Percentiles rank a stretch among this genome's conserved stretches.
Conservation (phyloP, 129 eudicot genomes). For the Lactuca sativa region DNA sequence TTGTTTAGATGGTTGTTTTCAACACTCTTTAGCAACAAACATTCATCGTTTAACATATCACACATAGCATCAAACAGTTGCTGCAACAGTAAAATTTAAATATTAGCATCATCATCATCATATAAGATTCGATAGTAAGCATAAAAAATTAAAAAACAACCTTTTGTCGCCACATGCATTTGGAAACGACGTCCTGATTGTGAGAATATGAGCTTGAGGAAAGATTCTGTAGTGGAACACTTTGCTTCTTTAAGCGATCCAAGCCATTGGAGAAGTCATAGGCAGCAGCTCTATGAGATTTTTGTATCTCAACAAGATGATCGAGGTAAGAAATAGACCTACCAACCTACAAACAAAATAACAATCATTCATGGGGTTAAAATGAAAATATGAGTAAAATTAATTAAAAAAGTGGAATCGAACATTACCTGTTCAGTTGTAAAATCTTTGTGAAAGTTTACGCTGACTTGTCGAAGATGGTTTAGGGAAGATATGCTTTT, state of each 20-base stretch:
- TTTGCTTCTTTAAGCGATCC: conserved; percentile 45
- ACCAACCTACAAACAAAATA: conserved; percentile 47
- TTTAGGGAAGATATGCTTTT: conserved; percentile 73
- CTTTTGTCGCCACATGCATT: conserved; percentile 91
- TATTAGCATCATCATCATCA: conserved; percentile 1
- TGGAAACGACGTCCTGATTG: conserved; percentile 48
- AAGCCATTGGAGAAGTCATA: conserved; percentile 55
- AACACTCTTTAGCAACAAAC: conserved; percentile 61
- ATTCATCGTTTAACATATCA: conserved; percentile 54
- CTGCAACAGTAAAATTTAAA: conserved; percentile 43
- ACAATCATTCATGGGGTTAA: background rate
- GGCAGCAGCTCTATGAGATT: conserved; percentile 65
- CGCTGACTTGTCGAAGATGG: conserved; percentile 58
- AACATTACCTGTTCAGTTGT: conserved; percentile 61
- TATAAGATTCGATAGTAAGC: background rate
- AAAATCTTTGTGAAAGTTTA: conserved; percentile 76
- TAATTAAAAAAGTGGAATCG: background rate
- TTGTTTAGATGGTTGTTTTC: conserved; percentile 47
- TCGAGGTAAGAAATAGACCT: conserved; percentile 64
- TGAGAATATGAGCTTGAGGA: conserved; percentile 41
- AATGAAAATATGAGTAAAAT: background rate
- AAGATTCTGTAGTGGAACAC: conserved; percentile 48
- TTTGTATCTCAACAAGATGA: conserved; percentile 77
- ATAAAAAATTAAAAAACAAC: conserved; percentile 30
- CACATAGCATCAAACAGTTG: conserved; percentile 70